phyloP scores from a whole-genome alignment of 805 yeast species.

The Ogataea naganishii region DNA sequence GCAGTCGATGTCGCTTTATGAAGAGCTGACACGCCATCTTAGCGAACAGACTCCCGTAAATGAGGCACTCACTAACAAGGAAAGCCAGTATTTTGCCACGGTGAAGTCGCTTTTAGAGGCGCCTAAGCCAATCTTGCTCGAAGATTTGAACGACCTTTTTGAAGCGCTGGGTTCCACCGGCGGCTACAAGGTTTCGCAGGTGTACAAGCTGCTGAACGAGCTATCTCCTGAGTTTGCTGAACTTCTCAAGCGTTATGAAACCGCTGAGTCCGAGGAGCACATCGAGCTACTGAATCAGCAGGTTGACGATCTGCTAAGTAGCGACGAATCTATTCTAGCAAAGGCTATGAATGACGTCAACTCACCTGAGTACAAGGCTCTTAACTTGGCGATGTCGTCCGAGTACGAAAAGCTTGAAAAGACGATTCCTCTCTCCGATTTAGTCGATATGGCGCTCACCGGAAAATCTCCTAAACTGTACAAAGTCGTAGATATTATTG shows the following conservation, averaged over 20 bases:
- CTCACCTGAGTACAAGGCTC: constrained; percentile 7
- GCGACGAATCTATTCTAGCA: constrained; percentile 10
- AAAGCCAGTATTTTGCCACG: too few relatives aligned
- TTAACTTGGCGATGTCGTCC: constrained; percentile 9
- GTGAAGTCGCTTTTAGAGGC: constrained; percentile 12
- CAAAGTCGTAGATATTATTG: constrained; percentile 6
- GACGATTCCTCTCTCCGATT: constrained; percentile 13
- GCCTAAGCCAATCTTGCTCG: constrained; percentile 18
- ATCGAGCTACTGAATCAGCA: constrained; percentile 11
- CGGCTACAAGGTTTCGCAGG: constrained; percentile 16
- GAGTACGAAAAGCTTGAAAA: constrained; percentile 14
- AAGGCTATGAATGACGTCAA: constrained; percentile 15
- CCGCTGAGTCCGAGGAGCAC: constrained; percentile 14
- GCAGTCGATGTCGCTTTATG: background rate
- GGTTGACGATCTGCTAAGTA: constrained; percentile 11
- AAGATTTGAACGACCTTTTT: constrained; percentile 18
- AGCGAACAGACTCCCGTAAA: background rate
- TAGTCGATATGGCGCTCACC: constrained; percentile 5
- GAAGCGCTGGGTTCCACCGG: constrained; percentile 13
- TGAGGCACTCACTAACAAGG: too few relatives aligned
- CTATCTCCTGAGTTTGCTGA: constrained; percentile 17
- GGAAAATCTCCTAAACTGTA: background rate
- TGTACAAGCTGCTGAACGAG: constrained; percentile 12
- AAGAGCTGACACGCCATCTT: background rate
- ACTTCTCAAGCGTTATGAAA: constrained; percentile 11